phyloP scores from a whole-genome alignment of 495 filamentous ascomycete genomes.

The Parachaetomium inaequale region DNA sequence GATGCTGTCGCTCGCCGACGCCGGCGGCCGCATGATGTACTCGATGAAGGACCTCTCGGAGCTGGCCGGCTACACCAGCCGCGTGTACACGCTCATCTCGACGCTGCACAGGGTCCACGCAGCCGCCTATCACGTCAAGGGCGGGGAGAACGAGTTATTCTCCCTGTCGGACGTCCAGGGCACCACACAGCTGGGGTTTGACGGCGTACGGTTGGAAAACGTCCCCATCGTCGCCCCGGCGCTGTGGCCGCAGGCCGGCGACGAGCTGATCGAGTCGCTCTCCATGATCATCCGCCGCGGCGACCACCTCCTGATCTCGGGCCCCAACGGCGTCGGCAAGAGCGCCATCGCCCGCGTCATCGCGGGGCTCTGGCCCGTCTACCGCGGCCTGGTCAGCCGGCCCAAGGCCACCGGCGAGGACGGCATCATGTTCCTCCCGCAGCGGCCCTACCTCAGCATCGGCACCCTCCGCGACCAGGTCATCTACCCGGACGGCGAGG shows the following conservation, averaged over 20 bases:
- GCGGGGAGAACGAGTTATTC: conserved; percentile 70
- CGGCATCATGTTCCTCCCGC: conserved; percentile 97
- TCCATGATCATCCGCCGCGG: conserved; percentile 84
- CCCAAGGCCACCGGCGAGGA: conserved; percentile 77
- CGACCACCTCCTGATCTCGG: conserved; percentile 91
- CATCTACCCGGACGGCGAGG: conserved; percentile 92
- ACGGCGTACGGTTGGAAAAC: conserved; percentile 88
- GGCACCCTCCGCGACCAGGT: conserved; percentile 97
- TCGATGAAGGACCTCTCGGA: conserved; percentile 97
- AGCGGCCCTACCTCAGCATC: conserved; percentile 87
- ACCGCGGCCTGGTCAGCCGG: conserved; percentile 81
- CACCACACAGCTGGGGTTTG: conserved; percentile 87
- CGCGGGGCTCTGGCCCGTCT: conserved; percentile 94
- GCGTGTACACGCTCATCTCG: conserved; percentile 91
- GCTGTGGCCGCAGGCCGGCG: conserved; percentile 78
- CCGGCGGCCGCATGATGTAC: conserved; percentile 98
- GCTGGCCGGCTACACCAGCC: conserved; percentile 89
- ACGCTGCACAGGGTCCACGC: conserved; percentile 93
- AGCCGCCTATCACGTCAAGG: conserved; percentile 72
- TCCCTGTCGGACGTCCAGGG: conserved; percentile 89
- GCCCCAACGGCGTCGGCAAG: conserved; percentile 94
- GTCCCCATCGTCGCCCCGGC: conserved; percentile 88
- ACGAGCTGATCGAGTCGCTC: conserved; percentile 83
- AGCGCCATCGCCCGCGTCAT: conserved; percentile 83
- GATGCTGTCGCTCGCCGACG: conserved; percentile 96